Evolutionary conservation across 23 red algal species (phyloP).

Genomic region (Pyropia yezoensis): DNA sequence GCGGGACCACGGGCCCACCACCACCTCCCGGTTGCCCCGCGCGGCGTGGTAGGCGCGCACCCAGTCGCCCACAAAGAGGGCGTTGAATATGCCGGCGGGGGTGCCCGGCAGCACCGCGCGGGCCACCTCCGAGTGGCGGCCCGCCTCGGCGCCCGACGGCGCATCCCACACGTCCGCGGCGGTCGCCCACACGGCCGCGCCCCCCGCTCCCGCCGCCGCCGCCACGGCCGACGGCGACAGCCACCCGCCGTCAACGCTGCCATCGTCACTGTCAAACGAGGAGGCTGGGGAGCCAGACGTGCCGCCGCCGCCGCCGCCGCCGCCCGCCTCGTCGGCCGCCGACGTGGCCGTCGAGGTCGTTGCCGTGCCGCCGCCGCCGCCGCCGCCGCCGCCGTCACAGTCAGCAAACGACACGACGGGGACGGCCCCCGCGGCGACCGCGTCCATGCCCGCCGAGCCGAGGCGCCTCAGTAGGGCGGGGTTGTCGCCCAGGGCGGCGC

Average conservation of each 20-base stretch:
- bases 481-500: neutral
- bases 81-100: constrained; percentile 24
- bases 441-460: too few relatives aligned
- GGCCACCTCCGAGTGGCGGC: constrained; percentile 22
- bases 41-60: constrained; percentile 22
- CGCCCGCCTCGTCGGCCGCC: too few relatives aligned
- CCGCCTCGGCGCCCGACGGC: constrained; percentile 17
- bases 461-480: too few relatives aligned
- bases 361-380: too few relatives aligned
- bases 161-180: constrained; percentile 29
- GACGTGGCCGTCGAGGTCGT: too few relatives aligned
- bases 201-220: neutral
- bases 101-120: constrained; percentile 19
- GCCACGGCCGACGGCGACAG: neutral
- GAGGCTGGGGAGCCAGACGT: too few relatives aligned
- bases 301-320: too few relatives aligned
- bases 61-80: constrained; percentile 50
- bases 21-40: constrained; percentile 33
- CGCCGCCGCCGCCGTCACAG: too few relatives aligned
- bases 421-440: too few relatives aligned
- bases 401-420: too few relatives aligned
- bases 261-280: too few relatives aligned
- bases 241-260: neutral
- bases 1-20: constrained; percentile 21
- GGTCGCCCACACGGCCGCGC: constrained; percentile 18